Evolutionary conservation across 352 stramenopile genomes (phyloP).

Genomic region (Phytophthora pisi): DNA sequence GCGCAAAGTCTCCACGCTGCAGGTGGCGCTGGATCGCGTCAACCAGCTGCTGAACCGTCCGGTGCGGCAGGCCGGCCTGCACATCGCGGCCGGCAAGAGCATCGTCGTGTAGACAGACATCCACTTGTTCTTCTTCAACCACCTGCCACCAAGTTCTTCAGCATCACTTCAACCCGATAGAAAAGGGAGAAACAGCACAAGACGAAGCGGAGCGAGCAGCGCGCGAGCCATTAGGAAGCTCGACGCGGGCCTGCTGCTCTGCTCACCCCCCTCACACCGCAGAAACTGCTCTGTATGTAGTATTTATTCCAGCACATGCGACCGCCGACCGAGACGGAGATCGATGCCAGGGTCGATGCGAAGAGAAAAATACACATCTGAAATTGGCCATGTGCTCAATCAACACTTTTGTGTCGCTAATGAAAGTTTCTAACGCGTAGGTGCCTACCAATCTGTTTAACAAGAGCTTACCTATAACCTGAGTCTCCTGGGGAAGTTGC

Average conservation of each 20-base stretch:
- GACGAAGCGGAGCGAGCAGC: slow-evolving; percentile 15
- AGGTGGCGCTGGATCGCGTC: slow-evolving; percentile 66
- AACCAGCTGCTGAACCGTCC: slow-evolving; percentile 78
- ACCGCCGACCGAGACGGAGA: neutral
- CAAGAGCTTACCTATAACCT: slow-evolving; percentile 6
- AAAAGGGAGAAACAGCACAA: slow-evolving; percentile 26
- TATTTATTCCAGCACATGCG: slow-evolving; percentile 36
- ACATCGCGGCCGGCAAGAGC: slow-evolving; percentile 64
- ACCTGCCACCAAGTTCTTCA: slow-evolving; percentile 12
- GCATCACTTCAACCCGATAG: slow-evolving; percentile 17
- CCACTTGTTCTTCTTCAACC: slow-evolving; percentile 18
- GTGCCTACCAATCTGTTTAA: neutral
- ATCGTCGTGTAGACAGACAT: slow-evolving; percentile 58
- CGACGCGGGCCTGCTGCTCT: slow-evolving; percentile 8
- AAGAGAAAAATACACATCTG: slow-evolving; percentile 28
- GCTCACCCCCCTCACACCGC: neutral
- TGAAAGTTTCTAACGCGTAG: neutral
- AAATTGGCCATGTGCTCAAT: slow-evolving; percentile 26
- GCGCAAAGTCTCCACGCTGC: slow-evolving; percentile 72
- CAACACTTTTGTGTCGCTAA: slow-evolving; percentile 1
- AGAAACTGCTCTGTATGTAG: slow-evolving; percentile 26
- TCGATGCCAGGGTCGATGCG: slow-evolving; percentile 9
- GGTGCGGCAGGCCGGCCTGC: slow-evolving; percentile 71
- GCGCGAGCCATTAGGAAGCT: slow-evolving; percentile 35
- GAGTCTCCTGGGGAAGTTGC: slow-evolving; percentile 55